Base-by-base conservation (phyloP, 768 basidiomycete species). In the Mycena haematopus region DNA sequence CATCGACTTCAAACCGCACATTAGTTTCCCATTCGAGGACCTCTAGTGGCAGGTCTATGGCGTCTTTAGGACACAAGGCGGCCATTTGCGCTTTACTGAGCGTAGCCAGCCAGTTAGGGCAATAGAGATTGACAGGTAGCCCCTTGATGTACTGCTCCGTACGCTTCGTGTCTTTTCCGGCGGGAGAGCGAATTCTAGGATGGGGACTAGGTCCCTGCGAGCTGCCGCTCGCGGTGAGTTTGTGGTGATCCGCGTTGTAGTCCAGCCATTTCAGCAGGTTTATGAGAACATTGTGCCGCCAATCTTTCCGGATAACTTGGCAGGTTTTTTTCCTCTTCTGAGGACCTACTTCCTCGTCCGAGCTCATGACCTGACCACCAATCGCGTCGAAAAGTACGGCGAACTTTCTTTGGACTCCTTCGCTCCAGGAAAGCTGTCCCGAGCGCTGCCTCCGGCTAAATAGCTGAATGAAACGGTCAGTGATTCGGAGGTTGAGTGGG, bases 211-310 rank as follows among this genome's bases (percentile, higher is more conserved):
- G 31, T 19, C 51, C 51, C 6, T n/a, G n/a, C 19, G 51, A 33
- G 31, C 35, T 29, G 31, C 51, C 51, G 19, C 51, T 52, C 31
- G 51, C 51, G 10, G 51, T 52, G 17, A 52, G 51, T 14, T 21
- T 52, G 2, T 7, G 1, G n/a, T 33, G 8, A 31, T 52, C 51
- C 31, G 51, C 51, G 51, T 52, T 19, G n/a, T 52, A 52, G 33
- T 52, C 51, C 33, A 52, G 31, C 51, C 51, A 52, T 22, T 52
- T 52, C 17, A 52, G 51, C 10, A 52, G 33, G 33, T 52, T 52
- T 35, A 52, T 52, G 17, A 52, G 7, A 8, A 52, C 31, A 2
- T 33, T 14, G 33, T 21, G 6, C 31, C 51, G n/a, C 51, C 51
- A 52, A n/a, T 52, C 51, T 33, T 52, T 52, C 33, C 51, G 51